phyloP scores from a whole-genome alignment of 75 land plant species.

The Ceratopteris richardii region DNA sequence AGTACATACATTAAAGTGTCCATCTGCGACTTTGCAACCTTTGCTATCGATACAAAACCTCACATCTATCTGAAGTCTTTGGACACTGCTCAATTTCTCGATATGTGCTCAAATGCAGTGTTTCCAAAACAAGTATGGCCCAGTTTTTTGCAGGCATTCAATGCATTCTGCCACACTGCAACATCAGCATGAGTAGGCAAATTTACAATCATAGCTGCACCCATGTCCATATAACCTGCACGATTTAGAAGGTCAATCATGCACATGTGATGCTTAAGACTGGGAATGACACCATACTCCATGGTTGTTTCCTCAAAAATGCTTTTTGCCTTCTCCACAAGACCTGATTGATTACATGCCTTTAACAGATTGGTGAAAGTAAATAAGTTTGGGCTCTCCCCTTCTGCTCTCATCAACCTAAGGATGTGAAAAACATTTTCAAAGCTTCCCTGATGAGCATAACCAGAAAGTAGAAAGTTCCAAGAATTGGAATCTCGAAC shows the following conservation, averaged over 20 bases:
- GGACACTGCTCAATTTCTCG: too few species aligned
- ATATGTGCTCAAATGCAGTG: neutral
- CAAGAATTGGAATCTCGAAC: constrained; percentile 39
- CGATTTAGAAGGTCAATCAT: neutral
- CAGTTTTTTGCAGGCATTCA: neutral
- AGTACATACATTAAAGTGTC: too few species aligned
- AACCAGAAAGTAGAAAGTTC: constrained; percentile 49
- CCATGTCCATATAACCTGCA: neutral
- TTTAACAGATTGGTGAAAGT: constrained; percentile 40
- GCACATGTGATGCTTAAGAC: neutral
- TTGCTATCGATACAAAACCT: too few species aligned
- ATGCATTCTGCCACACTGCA: neutral
- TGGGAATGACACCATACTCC: neutral
- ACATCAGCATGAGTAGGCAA: neutral
- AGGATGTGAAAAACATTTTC: constrained; percentile 38
- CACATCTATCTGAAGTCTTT: too few species aligned
- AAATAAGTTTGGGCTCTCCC: constrained; percentile 31
- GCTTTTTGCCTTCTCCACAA: neutral
- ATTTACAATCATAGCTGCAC: neutral
- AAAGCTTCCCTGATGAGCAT: constrained; percentile 28
- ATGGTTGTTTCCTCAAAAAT: neutral
- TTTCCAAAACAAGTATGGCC: neutral
- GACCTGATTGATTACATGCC: neutral
- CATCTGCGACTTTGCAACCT: too few species aligned
- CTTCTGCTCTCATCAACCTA: constrained; percentile 25